Evolutionary conservation across 345 rosid genomes (phyloP).

Genomic region (Eucalyptus tenuipes): DNA sequence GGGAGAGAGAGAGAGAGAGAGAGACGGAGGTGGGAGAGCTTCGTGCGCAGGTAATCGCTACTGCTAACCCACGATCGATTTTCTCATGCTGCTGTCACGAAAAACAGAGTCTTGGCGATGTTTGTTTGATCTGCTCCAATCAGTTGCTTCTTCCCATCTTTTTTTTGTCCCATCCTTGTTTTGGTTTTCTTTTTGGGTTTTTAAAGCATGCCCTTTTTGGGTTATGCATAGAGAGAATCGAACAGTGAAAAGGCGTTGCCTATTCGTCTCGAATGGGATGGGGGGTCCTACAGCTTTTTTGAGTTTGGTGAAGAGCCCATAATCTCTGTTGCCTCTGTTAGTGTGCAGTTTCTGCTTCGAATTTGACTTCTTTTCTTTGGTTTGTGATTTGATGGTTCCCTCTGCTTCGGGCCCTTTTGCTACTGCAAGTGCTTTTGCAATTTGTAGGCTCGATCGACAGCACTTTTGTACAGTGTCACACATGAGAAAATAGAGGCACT

Average conservation of each 20-base stretch:
- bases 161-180: not conserved
- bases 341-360: not conserved
- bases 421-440: not conserved
- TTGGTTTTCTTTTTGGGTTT: not conserved
- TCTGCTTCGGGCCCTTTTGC: not conserved
- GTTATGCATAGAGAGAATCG: not conserved
- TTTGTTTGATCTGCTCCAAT: not conserved
- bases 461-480: not conserved
- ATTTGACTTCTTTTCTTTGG: not conserved
- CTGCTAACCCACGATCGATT: not conserved
- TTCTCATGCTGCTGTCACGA: not conserved
- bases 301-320: not conserved
- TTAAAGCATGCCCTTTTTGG: not conserved
- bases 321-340: not conserved
- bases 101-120: not conserved
- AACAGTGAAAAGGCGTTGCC: not conserved
- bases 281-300: not conserved
- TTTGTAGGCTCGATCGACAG: no score
- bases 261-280: not conserved
- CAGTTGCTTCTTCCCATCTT: not conserved
- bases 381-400: not conserved
- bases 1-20: not conserved
- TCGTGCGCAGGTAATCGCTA: not conserved
- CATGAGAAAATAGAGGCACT: not conserved
- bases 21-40: not conserved